phyloP scores from a whole-genome alignment of 306 rosid genomes.

The Vigna reflexopilosa region DNA sequence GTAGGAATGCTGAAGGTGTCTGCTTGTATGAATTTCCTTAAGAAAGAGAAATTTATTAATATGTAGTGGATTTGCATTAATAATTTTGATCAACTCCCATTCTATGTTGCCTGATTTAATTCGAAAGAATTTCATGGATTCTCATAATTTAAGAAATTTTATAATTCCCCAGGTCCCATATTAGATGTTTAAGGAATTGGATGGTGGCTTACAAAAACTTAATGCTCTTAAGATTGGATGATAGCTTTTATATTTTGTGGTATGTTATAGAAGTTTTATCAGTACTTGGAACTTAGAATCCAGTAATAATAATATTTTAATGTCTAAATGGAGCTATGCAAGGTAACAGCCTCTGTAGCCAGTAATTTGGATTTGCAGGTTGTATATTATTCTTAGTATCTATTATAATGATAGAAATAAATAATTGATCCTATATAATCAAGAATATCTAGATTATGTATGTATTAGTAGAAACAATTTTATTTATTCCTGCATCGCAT shows the following conservation, averaged over 20 bases:
- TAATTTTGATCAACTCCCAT: slow-evolving; percentile 16
- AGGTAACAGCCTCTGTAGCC: slow-evolving; percentile 4
- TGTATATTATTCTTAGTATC: background rate
- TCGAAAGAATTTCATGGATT: background rate
- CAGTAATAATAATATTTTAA: slow-evolving; percentile 23
- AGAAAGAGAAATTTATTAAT: background rate
- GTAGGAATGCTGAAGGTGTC: slow-evolving; percentile 15
- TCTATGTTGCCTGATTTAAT: slow-evolving; percentile 14
- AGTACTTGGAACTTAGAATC: background rate
- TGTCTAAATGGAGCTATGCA: slow-evolving; percentile 13
- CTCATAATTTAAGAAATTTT: background rate
- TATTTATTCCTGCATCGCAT: too few relatives aligned
- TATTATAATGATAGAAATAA: too few relatives aligned
- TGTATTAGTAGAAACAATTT: too few relatives aligned
- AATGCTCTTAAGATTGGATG: background rate
- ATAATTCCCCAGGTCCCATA: background rate
- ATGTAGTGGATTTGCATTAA: background rate
- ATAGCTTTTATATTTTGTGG: slow-evolving; percentile 5
- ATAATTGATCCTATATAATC: too few relatives aligned
- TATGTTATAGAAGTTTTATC: background rate
- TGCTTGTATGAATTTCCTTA: background rate
- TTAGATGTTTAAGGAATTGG: slow-evolving; percentile 16
- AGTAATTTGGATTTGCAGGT: background rate
- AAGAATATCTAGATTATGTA: too few relatives aligned
- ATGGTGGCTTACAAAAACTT: slow-evolving; percentile 11